Percentiles rank a stretch among this genome's conserved stretches.
Conservation (phyloP, 2,329 filamentous ascomycete genomes). For the Orbilia javanica region DNA sequence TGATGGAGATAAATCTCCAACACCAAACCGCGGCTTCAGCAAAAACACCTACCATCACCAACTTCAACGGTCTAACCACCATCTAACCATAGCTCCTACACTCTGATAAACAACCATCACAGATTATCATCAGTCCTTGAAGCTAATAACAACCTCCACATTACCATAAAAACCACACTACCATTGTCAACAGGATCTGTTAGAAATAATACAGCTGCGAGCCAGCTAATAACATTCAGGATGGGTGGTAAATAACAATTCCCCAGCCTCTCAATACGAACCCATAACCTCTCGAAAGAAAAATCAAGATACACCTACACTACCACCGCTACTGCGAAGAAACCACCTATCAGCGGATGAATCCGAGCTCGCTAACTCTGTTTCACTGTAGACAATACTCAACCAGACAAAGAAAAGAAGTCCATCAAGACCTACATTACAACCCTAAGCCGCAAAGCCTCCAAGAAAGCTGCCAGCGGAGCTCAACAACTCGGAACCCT, state of each 20-base stretch:
- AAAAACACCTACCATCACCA: too few relatives aligned
- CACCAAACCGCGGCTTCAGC: neutral
- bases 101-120: too few relatives aligned
- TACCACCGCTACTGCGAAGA: neutral
- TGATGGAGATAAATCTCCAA: neutral
- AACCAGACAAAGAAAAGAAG: constrained; percentile 3
- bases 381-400: neutral
- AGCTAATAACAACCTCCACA: neutral
- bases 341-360: too few relatives aligned
- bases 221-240: neutral
- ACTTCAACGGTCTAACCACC: neutral
- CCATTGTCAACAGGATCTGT: too few relatives aligned
- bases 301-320: too few relatives aligned
- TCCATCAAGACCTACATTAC: neutral
- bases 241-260: neutral
- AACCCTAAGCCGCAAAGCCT: constrained; percentile 8
- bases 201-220: too few relatives aligned
- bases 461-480: constrained; percentile 8
- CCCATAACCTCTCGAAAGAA: neutral
- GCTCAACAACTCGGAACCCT: constrained; percentile 14
- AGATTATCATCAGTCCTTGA: neutral
- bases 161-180: too few relatives aligned
- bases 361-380: too few relatives aligned
- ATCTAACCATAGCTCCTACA: neutral
- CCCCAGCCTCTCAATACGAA: neutral